Evolutionary conservation across 495 filamentous ascomycete species (phyloP).

Genomic region (Hypoxylon fuscum): DNA sequence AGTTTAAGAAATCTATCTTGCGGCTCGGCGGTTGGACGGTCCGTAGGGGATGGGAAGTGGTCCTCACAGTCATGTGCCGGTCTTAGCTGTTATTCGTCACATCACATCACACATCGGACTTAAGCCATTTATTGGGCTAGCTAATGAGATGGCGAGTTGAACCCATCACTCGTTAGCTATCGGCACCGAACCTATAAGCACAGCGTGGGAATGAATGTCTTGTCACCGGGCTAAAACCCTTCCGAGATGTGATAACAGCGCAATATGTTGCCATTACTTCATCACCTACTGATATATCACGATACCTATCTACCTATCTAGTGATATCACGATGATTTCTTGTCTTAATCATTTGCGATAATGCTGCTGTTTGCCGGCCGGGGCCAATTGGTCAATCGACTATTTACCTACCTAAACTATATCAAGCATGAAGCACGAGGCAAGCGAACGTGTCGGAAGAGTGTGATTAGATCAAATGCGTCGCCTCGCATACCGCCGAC

Average conservation of each 20-base stretch:
- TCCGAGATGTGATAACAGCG: constrained; percentile 35
- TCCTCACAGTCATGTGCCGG: constrained; percentile 31
- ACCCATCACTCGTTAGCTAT: constrained; percentile 20
- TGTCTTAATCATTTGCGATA: constrained; percentile 4
- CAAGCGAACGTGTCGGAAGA: constrained; percentile 18
- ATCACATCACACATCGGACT: constrained; percentile 40
- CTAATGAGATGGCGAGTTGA: constrained; percentile 22
- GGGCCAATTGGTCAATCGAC: constrained; percentile 28
- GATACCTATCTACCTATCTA: constrained; percentile 14
- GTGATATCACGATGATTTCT: constrained; percentile 5
- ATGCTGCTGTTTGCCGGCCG: neutral
- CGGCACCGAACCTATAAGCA: constrained; percentile 24
- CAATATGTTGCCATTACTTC: constrained; percentile 35
- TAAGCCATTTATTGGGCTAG: constrained; percentile 10
- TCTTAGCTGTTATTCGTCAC: constrained; percentile 13
- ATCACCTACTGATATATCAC: constrained; percentile 22
- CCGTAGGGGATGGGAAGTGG: constrained; percentile 20
- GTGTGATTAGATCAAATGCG: constrained; percentile 29
- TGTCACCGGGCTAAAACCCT: constrained; percentile 20
- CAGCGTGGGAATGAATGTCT: constrained; percentile 17
- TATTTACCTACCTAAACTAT: constrained; percentile 12
- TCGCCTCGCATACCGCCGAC: constrained; percentile 35
- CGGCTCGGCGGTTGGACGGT: constrained; percentile 37
- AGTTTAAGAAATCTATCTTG: constrained; percentile 5
- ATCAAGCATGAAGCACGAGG: constrained; percentile 19